phyloP scores from a whole-genome alignment of 805 yeast species.

The Ogataea trehaloabstinens region DNA sequence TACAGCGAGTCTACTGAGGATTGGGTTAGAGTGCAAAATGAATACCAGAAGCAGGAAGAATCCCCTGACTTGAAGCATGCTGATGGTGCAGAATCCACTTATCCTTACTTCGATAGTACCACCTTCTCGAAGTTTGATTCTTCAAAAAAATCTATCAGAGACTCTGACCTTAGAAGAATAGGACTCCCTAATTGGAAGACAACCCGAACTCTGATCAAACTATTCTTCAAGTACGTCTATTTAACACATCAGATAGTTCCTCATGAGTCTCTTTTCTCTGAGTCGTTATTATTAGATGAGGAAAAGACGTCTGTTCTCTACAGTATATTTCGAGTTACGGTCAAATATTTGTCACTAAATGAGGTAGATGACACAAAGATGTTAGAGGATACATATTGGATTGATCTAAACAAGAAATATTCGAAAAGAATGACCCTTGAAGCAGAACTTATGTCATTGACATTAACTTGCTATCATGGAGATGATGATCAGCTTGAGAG shows the following conservation, averaged over 20 bases:
- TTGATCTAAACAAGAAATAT: constrained; percentile 32
- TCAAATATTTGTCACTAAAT: constrained; percentile 30
- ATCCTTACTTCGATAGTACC: neutral
- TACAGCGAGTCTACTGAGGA: constrained; percentile 19
- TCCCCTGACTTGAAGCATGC: neutral
- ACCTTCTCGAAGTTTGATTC: neutral
- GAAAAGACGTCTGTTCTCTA: constrained; percentile 26
- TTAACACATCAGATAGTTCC: constrained; percentile 38
- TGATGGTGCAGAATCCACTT: neutral
- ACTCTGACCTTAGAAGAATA: constrained; percentile 28
- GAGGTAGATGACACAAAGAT: constrained; percentile 24
- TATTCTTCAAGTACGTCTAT: constrained; percentile 42
- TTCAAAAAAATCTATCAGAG: constrained; percentile 9
- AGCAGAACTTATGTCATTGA: constrained; percentile 27
- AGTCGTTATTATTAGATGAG: constrained; percentile 29
- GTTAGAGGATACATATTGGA: constrained; percentile 38
- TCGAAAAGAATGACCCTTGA: constrained; percentile 30
- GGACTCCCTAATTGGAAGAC: constrained; percentile 39
- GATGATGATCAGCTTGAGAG: constrained; percentile 23
- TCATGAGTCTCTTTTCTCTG: constrained; percentile 31
- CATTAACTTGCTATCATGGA: constrained; percentile 25
- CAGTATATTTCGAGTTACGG: constrained; percentile 36
- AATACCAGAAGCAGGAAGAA: constrained; percentile 6
- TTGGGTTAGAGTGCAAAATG: constrained; percentile 25
- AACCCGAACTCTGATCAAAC: constrained; percentile 33